Base-by-base conservation (phyloP, 805 yeast genomes). In the Metschnikowia matae region DNA sequence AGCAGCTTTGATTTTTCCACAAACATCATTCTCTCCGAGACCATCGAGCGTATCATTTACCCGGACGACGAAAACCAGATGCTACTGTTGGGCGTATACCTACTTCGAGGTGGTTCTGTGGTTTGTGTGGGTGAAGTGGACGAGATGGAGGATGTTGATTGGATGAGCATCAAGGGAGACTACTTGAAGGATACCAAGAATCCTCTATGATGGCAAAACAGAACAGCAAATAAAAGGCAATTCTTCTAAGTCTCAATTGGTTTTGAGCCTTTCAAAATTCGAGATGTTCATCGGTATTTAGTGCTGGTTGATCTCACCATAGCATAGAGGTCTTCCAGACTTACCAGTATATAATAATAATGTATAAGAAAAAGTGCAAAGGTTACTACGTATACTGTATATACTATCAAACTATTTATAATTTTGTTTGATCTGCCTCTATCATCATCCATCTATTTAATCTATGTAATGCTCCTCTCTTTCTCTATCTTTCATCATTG, bases 1-100 rank as follows among this genome's bases (percentile, higher is more conserved):
- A 68, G 67, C 55, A 89, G 91, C 6, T 85, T 72, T 58, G 92
- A 86, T 62, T 80, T 82, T 54, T 72, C 80, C 41, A 79, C 87
- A 21, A 86, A 86, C 60, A 59, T 86, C 34, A 70, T 85, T 37
- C 65, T 85, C 38, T 67, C 80, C 2, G 65, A 73, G 38, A 75
- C 85, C 15, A 62, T 68, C 18, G 87, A 83, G 60, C 64, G 84
- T 44, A 61, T 81, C 15, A 71, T 82, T 40, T 72, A 70, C 46
- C 62, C 62, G 0, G 74, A 71, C n/a, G 66, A 62, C n/a, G 72
- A 68, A 46, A 70, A 68, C 49, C 68, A 71, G 46, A 76, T 71
- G 48, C 65, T 75, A 20, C 68, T 67, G 3, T 54, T 79, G 46
- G 86, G 85, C 0, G 63, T 76, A 6, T 72, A 76, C 49, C 62